Percentiles rank a stretch among this genome's conserved stretches.
Evolutionary conservation across 2,329 filamentous ascomycete genomes (phyloP).

Genomic region (Penicillium sp.): DNA sequence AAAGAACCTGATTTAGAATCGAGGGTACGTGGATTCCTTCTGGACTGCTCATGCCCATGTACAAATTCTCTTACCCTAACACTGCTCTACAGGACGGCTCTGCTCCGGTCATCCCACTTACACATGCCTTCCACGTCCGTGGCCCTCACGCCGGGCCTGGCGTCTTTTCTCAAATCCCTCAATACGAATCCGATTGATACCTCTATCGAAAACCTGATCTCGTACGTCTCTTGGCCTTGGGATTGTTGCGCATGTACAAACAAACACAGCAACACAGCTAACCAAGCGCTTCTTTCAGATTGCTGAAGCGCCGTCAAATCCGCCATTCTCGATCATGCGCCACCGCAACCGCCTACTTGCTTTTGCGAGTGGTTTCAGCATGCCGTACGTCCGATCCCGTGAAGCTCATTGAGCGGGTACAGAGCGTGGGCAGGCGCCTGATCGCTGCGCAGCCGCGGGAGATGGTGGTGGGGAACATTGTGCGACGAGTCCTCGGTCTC

Average conservation of each 20-base stretch:
- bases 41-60: not conserved
- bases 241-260: conserved; percentile 1
- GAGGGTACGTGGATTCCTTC: not conserved
- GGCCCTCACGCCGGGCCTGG: conserved; percentile 68
- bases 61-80: not conserved
- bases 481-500: conserved; percentile 81
- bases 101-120: conserved; percentile 17
- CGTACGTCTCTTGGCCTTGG: conserved; percentile 53
- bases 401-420: conserved; percentile 75
- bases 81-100: not conserved
- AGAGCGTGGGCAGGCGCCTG: conserved; percentile 72
- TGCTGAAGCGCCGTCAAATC: conserved; percentile 89
- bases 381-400: conserved; percentile 75
- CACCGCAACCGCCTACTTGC: conserved; percentile 82
- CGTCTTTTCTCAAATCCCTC: conserved; percentile 74
- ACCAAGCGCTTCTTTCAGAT: conserved; percentile 49
- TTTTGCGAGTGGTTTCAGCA: conserved; percentile 80
- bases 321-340: conserved; percentile 84
- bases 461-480: conserved; percentile 90
- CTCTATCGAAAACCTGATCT: conserved; percentile 78
- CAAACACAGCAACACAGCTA: conserved; percentile 7
- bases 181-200: conserved; percentile 73
- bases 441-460: conserved; percentile 84
- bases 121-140: conserved; percentile 59
- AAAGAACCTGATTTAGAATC: not conserved